Percentiles rank a stretch among this genome's conserved stretches.
These are phyloP conservation scores for Bryum argenteum DNA, from an alignment of 225 moss, liverwort and hornwort genomes.

Conservation along the genomic window DNA sequence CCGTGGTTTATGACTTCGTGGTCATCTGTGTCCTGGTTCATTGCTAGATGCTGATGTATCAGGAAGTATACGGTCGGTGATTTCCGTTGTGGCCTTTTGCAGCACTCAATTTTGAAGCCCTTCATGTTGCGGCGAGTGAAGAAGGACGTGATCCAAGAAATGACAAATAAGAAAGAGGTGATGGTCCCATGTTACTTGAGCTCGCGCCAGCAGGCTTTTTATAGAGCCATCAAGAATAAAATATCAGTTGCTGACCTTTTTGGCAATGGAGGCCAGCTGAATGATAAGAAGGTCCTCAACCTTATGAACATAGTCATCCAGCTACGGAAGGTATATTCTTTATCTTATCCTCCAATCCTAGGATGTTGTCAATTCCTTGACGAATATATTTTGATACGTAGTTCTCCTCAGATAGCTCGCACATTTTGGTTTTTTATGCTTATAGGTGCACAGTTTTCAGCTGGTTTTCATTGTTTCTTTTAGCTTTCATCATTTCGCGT, in stretches of 20 bases:
- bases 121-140: slow-evolving; percentile 94
- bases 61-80: not conserved
- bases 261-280: slow-evolving; percentile 79
- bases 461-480: not conserved
- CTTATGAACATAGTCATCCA: slow-evolving; percentile 97
- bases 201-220: slow-evolving; percentile 89
- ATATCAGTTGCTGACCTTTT: slow-evolving; percentile 88
- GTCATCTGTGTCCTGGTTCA: not conserved
- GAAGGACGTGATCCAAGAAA: slow-evolving; percentile 92
- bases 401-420: not conserved
- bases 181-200: slow-evolving; percentile 82
- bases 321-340: slow-evolving; percentile 72
- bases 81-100: slow-evolving; percentile 13
- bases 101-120: slow-evolving; percentile 93
- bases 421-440: not conserved
- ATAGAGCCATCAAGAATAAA: slow-evolving; percentile 86
- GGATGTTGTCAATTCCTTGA: not conserved
- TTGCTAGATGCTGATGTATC: not conserved
- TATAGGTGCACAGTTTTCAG: not conserved
- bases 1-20: not conserved
- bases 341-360: not conserved
- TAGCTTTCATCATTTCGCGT: not conserved
- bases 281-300: slow-evolving; percentile 84
- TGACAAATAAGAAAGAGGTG: slow-evolving; percentile 92
- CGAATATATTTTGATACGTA: not conserved